Evolutionary conservation across 2,329 filamentous ascomycete genomes (phyloP).

Genomic region (Fusarium stilboides): DNA sequence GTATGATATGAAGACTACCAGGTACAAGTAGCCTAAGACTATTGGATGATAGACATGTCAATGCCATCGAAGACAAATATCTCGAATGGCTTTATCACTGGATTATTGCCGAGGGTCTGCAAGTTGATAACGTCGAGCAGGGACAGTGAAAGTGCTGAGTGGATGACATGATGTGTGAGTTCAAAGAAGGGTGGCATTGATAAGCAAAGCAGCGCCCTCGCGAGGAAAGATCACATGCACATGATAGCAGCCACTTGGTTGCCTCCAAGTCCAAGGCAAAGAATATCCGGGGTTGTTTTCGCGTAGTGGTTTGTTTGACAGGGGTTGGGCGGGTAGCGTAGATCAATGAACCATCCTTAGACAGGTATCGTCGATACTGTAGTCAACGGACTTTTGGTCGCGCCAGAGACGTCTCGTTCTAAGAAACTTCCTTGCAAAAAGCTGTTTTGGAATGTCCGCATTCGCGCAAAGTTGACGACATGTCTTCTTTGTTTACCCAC

Average conservation of each 20-base stretch:
- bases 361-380: slow-evolving; percentile 7
- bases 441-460: slow-evolving; percentile 1
- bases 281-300: slow-evolving; percentile 10
- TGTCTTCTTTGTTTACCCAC: not conserved
- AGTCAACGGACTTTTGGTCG: slow-evolving; percentile 5
- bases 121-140: not conserved
- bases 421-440: not conserved
- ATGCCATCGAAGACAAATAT: not conserved
- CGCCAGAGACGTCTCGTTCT: not conserved
- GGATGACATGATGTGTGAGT: not conserved
- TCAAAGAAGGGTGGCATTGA: not conserved
- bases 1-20: not conserved
- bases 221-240: slow-evolving; percentile 29
- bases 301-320: slow-evolving; percentile 11
- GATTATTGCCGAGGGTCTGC: not conserved
- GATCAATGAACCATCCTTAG: slow-evolving; percentile 21
- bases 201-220: slow-evolving; percentile 9
- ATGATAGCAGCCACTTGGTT: slow-evolving; percentile 4
- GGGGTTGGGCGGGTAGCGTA: slow-evolving; percentile 17
- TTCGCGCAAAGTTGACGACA: not conserved
- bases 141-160: not conserved
- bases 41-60: not conserved
- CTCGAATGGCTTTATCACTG: not conserved
- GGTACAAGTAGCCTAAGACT: not conserved
- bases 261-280: not conserved